Base-by-base conservation (phyloP, 2,329 filamentous ascomycete genomes). In the Zymoseptoria pseudotritici region DNA sequence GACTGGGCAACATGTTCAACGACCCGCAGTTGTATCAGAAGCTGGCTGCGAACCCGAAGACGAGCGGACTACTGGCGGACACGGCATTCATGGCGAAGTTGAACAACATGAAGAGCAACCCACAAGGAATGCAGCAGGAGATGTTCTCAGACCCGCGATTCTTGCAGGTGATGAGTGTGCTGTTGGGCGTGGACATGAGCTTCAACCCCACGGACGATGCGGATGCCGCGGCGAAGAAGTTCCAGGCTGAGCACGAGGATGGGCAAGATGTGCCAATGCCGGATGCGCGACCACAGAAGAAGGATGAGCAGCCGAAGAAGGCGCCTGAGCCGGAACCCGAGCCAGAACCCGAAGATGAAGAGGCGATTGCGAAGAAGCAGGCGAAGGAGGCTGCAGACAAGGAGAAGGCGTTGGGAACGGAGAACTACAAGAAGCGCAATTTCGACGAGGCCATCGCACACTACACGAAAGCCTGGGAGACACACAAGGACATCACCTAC, bases 351-450 rank as follows among this genome's bases (percentile, higher is more conserved):
- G 80, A 90, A 71, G 91, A 96, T 66, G 91, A 96, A 71, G 94
- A 97, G 75, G 83, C 87, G 0, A 74, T 86, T 58, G 89, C 89
- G 62, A 91, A 92, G 77, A 89, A 89, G 78, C 90, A 94, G 80
- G 90, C 91, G 50, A 96, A 97, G 81, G 90, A 88, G 71, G 90
- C 89, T 64, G 94, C 92, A 52, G 94, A 99, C 69, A 90, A 91
- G 74, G 89, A 97, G 78, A 99, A 99, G 85, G 89, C 87, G 29
- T 81, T 95, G 59, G 94, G 94, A 60, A 99, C 93, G 13, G 91
- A 94, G 69, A 87, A 88, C 75, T 99, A 99, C 83, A 99, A 99
- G 87, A 97, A 97, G 84, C 88, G 91, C 68, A 87, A 97, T 73
- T 97, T 99, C 67, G 94, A 97, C 70, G 86, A 89, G 72, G 94